phyloP scores from a whole-genome alignment of 208 protist species.

The Trypanosoma cruzi region DNA sequence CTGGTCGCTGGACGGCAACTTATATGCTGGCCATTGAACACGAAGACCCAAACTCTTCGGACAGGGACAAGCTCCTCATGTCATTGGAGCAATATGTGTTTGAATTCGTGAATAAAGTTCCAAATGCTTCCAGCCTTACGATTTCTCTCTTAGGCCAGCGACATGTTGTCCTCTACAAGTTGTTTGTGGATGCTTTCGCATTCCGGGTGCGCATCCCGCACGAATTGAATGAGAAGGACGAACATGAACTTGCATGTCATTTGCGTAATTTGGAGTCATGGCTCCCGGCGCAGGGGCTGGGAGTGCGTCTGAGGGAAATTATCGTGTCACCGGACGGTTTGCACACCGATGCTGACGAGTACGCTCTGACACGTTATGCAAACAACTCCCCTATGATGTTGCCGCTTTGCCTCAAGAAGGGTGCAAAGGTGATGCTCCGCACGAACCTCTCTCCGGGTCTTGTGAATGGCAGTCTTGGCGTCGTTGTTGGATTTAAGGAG shows the following conservation, averaged over 20 bases:
- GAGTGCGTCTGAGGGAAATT: conserved; percentile 63
- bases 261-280: conserved; percentile 26
- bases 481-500: conserved; percentile 77
- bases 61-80: conserved; percentile 18
- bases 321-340: conserved; percentile 57
- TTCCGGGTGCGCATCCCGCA: conserved; percentile 77
- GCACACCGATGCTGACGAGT: conserved; percentile 82
- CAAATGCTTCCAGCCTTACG: conserved; percentile 18
- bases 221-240: conserved; percentile 44
- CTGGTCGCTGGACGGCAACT: conserved; percentile 69
- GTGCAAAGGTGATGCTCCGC: conserved; percentile 85
- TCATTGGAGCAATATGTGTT: conserved; percentile 38
- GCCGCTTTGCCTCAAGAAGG: conserved; percentile 63
- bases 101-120: conserved; percentile 30
- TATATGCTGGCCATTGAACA: conserved; percentile 55
- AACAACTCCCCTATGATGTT: conserved; percentile 44
- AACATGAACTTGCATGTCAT: conserved; percentile 36
- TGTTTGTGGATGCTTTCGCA: conserved; percentile 81
- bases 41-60: conserved; percentile 12
- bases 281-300: conserved; percentile 24
- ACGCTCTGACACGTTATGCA: conserved; percentile 65
- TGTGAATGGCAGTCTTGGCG: conserved; percentile 88
- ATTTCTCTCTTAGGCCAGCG: conserved; percentile 21
- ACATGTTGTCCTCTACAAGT: conserved; percentile 66
- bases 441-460: conserved; percentile 69